A percentile compares a stretch with the other conserved stretches of the same genome.
Conservation (phyloP, 257 asterid genomes). For the Verbena officinalis region DNA sequence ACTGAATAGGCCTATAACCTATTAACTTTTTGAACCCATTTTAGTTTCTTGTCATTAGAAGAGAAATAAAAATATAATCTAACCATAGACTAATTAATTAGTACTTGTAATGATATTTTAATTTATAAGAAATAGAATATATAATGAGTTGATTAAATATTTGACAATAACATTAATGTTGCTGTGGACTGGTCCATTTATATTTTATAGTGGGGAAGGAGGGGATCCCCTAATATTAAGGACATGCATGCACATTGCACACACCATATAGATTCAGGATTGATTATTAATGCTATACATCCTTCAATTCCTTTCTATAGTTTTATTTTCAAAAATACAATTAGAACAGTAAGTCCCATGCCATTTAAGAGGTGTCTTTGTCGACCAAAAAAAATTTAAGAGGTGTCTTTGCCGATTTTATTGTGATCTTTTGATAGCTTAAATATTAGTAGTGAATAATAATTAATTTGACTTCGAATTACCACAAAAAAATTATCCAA, state of each 20-base stretch:
- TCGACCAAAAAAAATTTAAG: too few relatives aligned
- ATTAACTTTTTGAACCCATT: background rate
- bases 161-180: too few relatives aligned
- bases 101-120: too few relatives aligned
- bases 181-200: too few relatives aligned
- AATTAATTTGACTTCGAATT: background rate
- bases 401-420: background rate
- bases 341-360: too few relatives aligned
- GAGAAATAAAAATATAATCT: too few relatives aligned
- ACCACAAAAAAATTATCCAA: too few relatives aligned
- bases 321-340: too few relatives aligned
- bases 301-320: background rate
- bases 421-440: background rate
- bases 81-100: too few relatives aligned
- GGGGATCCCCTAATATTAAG: conserved; percentile 36
- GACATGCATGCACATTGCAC: conserved; percentile 29
- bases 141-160: too few relatives aligned
- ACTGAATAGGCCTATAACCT: too few relatives aligned
- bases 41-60: conserved; percentile 17
- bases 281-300: conserved; percentile 23
- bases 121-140: too few relatives aligned
- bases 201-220: background rate
- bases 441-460: background rate
- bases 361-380: background rate
- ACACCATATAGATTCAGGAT: background rate